Evolutionary conservation across 495 filamentous ascomycete genomes (phyloP).

Genomic region (Viridothelium virens): DNA sequence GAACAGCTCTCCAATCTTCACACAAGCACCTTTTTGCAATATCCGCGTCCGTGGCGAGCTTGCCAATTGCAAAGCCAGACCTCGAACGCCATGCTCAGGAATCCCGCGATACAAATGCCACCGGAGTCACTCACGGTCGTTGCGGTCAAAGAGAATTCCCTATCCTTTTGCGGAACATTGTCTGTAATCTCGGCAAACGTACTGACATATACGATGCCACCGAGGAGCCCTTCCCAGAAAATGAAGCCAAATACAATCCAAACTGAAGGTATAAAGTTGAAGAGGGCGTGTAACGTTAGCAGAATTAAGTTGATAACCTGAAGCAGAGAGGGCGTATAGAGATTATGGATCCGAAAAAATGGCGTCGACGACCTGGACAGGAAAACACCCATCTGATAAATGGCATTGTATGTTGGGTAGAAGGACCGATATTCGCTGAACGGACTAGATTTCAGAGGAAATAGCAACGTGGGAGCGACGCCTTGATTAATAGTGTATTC

Average conservation of each 20-base stretch:
- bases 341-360: slow-evolving; percentile 68
- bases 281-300: slow-evolving; percentile 65
- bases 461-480: slow-evolving; percentile 80
- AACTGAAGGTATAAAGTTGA: slow-evolving; percentile 71
- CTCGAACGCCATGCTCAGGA: slow-evolving; percentile 80
- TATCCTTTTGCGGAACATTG: slow-evolving; percentile 60
- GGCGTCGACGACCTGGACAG: slow-evolving; percentile 84
- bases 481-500: slow-evolving; percentile 98
- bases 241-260: slow-evolving; percentile 73
- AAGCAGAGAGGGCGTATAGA: slow-evolving; percentile 78
- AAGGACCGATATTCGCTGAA: slow-evolving; percentile 78
- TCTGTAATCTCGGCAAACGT: slow-evolving; percentile 91
- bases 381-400: slow-evolving; percentile 93
- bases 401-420: slow-evolving; percentile 83
- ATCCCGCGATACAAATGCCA: slow-evolving; percentile 83
- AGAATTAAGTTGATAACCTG: slow-evolving; percentile 72
- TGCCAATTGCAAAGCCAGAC: slow-evolving; percentile 75
- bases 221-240: slow-evolving; percentile 94
- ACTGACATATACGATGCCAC: slow-evolving; percentile 87
- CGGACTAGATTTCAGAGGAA: slow-evolving; percentile 64
- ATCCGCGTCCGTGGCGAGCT: slow-evolving; percentile 65
- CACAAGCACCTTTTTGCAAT: slow-evolving; percentile 47
- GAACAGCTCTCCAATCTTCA: background rate
- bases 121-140: slow-evolving; percentile 87
- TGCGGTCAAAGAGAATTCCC: slow-evolving; percentile 84